These are phyloP conservation scores for Marasmius fiardii DNA, from an alignment of 1,284 basidiomycete species.

Conservation along the genomic window DNA sequence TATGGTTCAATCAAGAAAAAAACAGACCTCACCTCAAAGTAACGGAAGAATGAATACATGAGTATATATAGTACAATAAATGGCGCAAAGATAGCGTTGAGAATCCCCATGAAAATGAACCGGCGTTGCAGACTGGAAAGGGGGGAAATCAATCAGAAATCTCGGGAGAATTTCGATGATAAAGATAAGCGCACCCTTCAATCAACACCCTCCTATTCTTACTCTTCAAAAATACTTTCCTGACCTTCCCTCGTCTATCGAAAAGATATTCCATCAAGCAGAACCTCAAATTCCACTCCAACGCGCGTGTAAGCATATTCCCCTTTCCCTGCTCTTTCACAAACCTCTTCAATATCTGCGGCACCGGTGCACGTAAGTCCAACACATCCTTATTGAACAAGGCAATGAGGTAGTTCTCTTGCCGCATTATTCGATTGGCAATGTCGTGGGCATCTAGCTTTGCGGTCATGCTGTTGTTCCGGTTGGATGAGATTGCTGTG, in stretches of 20 bases:
- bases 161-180: background rate
- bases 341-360: conserved; percentile 48
- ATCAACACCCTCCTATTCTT: conserved; percentile 77
- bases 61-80: conserved; percentile 97
- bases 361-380: conserved; percentile 83
- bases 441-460: conserved; percentile 97
- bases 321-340: conserved; percentile 62
- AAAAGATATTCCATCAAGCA: conserved; percentile 95
- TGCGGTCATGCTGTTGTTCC: conserved; percentile 49
- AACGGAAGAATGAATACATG: conserved; percentile 99
- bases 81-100: conserved; percentile 94
- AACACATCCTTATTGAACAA: conserved; percentile 96
- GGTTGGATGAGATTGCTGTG: conserved; percentile 76
- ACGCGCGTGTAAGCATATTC: conserved; percentile 77
- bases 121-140: conserved; percentile 69
- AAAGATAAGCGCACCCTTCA: conserved; percentile 71
- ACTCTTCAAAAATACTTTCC: conserved; percentile 87
- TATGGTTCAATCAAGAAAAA: conserved; percentile 2
- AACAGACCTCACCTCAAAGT: conserved; percentile 80
- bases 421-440: conserved; percentile 94
- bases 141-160: background rate
- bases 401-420: conserved; percentile 98
- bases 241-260: conserved; percentile 81
- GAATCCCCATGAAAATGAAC: conserved; percentile 93
- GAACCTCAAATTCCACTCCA: conserved; percentile 97